Base-by-base conservation (phyloP, 805 yeast species). In the Crinitomyces ghanaensis region DNA sequence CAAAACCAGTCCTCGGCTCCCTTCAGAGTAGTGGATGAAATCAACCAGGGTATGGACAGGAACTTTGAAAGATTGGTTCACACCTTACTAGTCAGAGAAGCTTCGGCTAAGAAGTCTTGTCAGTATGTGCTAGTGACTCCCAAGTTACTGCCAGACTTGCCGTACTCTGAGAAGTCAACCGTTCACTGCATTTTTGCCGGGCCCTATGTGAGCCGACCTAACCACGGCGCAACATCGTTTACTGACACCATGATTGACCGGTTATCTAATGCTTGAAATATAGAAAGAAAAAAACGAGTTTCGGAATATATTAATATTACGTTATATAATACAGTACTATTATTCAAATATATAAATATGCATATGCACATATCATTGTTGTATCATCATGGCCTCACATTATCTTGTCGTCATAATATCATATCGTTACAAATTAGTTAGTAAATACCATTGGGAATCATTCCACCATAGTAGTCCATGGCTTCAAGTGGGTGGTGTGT, bases 1-100 rank as follows among this genome's bases (percentile, higher is more conserved):
- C 99, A 91, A 59, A 88, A 85, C 7, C 65, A 80, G 37, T 77
- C 96, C 0, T 68, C 70, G 19, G 83, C 95, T 0, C 97, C 98
- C 6, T 84, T 91, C 50, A 65, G 97, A 50, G 86, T 88, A 2
- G 95, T 91, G 5, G 99, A 91, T 58, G 99, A 91, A 62, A 93
- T 91, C 41, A 91, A 91, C 53, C 99, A 91, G 60, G 99, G 98
- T 44, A 86, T 91, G 97, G 99, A 91, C 59, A 80, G 93, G 8
- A 72, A 72, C 39, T 91, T 91, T 50, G 98, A 91, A 56, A 71
- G 86, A 41, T 66, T 72, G 59, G 86, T 91, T 2, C 95, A 88
- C 52, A 70, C 72, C 41, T 72, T 82, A 41, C 75, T 91, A 67
- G 95, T 88, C 1, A 74, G 79, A 35, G 75, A 79, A 30, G 88